phyloP scores from a whole-genome alignment of 2,329 filamentous ascomycete genomes.

The Cryphonectria naterciae region DNA sequence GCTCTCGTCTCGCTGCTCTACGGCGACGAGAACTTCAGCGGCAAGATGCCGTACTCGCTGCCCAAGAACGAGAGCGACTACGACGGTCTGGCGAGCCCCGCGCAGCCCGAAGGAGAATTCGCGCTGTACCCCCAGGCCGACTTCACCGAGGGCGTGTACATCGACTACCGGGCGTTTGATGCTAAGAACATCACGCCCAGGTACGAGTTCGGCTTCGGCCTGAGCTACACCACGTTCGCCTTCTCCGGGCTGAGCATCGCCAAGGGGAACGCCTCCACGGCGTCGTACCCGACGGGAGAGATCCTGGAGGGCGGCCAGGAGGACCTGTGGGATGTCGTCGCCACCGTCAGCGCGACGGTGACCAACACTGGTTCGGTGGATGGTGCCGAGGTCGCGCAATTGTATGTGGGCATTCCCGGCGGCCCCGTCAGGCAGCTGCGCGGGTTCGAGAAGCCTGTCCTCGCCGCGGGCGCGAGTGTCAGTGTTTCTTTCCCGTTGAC shows the following conservation, averaged over 20 bases:
- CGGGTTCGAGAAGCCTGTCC: slow-evolving; percentile 61
- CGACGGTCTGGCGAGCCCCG: slow-evolving; percentile 45
- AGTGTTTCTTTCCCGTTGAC: slow-evolving; percentile 55
- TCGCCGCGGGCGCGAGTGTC: slow-evolving; percentile 48
- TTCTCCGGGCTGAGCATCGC: slow-evolving; percentile 47
- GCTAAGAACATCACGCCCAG: slow-evolving; percentile 50
- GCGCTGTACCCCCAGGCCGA: slow-evolving; percentile 52
- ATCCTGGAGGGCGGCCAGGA: slow-evolving; percentile 48
- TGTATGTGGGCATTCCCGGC: slow-evolving; percentile 49
- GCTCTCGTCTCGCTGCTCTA: slow-evolving; percentile 61
- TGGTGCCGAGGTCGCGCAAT: slow-evolving; percentile 48
- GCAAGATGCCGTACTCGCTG: slow-evolving; percentile 64
- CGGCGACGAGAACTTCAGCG: slow-evolving; percentile 59
- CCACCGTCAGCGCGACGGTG: slow-evolving; percentile 41
- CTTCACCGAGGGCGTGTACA: slow-evolving; percentile 54
- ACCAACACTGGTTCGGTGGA: slow-evolving; percentile 38
- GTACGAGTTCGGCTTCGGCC: slow-evolving; percentile 60
- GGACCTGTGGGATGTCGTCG: slow-evolving; percentile 53
- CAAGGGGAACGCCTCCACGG: slow-evolving; percentile 34
- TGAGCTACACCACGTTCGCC: slow-evolving; percentile 59
- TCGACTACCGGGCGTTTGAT: slow-evolving; percentile 61
- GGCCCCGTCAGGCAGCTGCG: slow-evolving; percentile 59
- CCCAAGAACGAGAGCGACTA: slow-evolving; percentile 61
- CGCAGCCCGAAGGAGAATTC: slow-evolving; percentile 53
- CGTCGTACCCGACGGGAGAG: slow-evolving; percentile 44